Base-by-base conservation (phyloP, 73 alveolate genomes). In the Breviolum minutum region DNA sequence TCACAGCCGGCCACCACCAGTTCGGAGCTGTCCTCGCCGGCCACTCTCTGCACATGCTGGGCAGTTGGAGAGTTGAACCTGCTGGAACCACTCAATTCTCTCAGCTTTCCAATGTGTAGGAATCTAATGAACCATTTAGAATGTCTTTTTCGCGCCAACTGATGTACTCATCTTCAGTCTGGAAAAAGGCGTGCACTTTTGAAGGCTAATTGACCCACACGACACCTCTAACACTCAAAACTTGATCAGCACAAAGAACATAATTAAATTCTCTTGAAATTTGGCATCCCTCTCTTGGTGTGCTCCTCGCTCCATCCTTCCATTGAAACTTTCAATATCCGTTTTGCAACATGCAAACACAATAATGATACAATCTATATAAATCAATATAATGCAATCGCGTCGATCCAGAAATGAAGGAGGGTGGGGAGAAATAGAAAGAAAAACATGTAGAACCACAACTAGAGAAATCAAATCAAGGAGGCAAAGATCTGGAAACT, bases 31-130 rank as follows among this genome's bases (percentile, higher is more conserved):
- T 3, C 82, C 84, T 64, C 98, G 13, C 98, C 98, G 19, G 91
- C 89, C 61, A 92, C 98, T 6, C 98, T 77, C 60, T 92, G 98
- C 24, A 92, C 98, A 22, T 26, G 30, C 30, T 92, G 91, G 29
- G 98, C 98, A n/a, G 63, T n/a, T 8, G 70, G 69, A 26, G 98
- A 60, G 69, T 73, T 81, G 74, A 92, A 92, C 91, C 98, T 92
- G 30, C 40, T 71, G 29, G 32, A 7, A 7, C 16, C 26, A 32
- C 9, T 40, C 54, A 40, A 40, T 40, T 40, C 54, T 40, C 54
- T 40, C 54, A 40, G 3, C 54, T 2, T 3, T n/a, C n/a, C n/a
- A n/a, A n/a, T n/a, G n/a, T 40, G 54, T 40, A 40, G 54, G 54
- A 40, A 40, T 40, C 54, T 40, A 40, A 40, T 40, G 3, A 40